Base-by-base conservation (phyloP, 306 rosid species). In the Quercus parvula region DNA sequence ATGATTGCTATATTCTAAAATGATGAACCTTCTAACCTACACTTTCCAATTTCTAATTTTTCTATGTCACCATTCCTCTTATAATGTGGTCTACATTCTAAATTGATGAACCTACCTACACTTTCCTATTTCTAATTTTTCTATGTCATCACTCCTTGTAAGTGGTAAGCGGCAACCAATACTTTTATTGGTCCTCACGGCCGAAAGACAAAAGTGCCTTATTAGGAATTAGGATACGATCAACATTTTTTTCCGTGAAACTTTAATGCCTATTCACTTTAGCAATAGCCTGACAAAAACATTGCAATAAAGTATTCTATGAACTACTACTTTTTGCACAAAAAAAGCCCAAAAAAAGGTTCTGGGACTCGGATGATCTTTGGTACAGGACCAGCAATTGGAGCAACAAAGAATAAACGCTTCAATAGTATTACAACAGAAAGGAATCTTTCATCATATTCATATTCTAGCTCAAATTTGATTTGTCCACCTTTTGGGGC, bases 161-260 rank as follows among this genome's bases (percentile, higher is more conserved):
- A 73, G 70, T 38, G 69, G 33, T 41, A 38, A 73, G 78, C 61
- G 35, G 58, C 35, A 75, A 41, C 78, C 78, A 80, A 74, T 79
- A 19, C 77, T 66, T 75, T 38, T 38, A 31, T 79, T 78, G 15
- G 70, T 58, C 62, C 24, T 52, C 66, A 22, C 82, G 84, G 80
- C 86, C 72, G 72, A 85, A 83, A 72, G 86, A 76, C 38, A 41
- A 51, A 58, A 55, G 38, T 63, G 54, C 54, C 17, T 49, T 61
- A 38, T 38, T 38, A 38, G 46, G 46, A 7, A 38, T 38, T 38
- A 27, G 44, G 82, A 75, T 85, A 58, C 69, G 79, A 86, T 85
- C 86, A 67, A 74, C 80, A 82, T 78, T 76, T 78, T 83, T 88
- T 79, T 81, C 86, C 57, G 81, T 81, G 90, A 87, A 72, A 79